Evolutionary conservation across 495 filamentous ascomycete species (phyloP).

Genomic region (Parmelia sp.): DNA sequence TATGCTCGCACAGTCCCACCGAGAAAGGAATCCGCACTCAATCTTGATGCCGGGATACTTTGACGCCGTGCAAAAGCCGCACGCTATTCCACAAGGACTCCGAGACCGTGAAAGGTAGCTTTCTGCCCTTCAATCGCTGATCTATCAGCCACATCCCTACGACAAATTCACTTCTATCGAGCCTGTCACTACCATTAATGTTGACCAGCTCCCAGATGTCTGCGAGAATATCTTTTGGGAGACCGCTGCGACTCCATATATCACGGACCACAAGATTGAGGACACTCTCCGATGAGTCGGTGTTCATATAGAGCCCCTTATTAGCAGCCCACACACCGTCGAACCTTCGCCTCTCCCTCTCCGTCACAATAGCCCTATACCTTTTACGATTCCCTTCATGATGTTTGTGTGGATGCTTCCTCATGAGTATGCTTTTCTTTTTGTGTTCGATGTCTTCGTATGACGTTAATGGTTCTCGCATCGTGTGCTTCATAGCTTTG

Average conservation of each 20-base stretch:
- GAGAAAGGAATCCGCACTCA: background rate
- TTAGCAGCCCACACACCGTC: constrained; percentile 97
- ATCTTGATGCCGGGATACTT: constrained; percentile 21
- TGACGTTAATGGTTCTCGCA: constrained; percentile 55
- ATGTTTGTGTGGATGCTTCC: constrained; percentile 74
- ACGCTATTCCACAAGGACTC: constrained; percentile 87
- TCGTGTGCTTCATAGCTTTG: constrained; percentile 62
- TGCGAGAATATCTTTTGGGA: constrained; percentile 61
- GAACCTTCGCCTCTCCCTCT: constrained; percentile 79
- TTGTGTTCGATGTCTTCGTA: constrained; percentile 52
- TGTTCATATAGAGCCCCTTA: constrained; percentile 54
- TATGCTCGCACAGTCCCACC: background rate
- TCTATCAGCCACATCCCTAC: constrained; percentile 96
- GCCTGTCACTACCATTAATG: constrained; percentile 46
- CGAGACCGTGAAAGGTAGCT: constrained; percentile 70
- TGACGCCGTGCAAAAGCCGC: constrained; percentile 46
- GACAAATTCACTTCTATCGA: constrained; percentile 80
- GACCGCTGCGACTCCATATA: constrained; percentile 73
- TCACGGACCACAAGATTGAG: constrained; percentile 76
- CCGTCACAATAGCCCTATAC: constrained; percentile 74
- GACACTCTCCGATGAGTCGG: constrained; percentile 49
- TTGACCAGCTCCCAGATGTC: constrained; percentile 87
- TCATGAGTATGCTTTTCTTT: constrained; percentile 42
- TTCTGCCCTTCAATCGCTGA: constrained; percentile 78
- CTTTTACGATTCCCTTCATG: constrained; percentile 78